These are phyloP conservation scores for Rhodotorula sp. DNA, from an alignment of 1,284 basidiomycete species.

Conservation along the genomic window DNA sequence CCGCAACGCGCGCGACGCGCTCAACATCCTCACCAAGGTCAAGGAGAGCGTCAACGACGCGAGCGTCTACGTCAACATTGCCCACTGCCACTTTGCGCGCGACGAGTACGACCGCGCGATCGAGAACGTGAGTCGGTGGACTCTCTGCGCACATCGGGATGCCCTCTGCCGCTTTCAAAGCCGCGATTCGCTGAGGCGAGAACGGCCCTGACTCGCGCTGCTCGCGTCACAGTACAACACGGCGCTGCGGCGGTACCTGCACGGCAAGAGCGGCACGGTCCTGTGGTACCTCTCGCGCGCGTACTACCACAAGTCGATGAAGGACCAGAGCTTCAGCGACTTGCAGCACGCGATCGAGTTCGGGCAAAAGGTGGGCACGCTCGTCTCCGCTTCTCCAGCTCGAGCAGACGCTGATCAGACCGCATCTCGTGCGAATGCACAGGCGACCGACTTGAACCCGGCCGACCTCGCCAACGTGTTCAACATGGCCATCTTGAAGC, in stretches of 20 bases:
- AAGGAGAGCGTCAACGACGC: slow-evolving; percentile 74
- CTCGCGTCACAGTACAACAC: slow-evolving; percentile 71
- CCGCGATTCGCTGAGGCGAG: no score
- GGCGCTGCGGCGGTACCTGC: slow-evolving; percentile 73
- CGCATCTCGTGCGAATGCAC: background rate
- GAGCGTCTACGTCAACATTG: slow-evolving; percentile 90
- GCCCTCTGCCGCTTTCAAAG: no score
- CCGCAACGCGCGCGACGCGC: slow-evolving; percentile 75
- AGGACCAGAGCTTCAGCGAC: slow-evolving; percentile 74
- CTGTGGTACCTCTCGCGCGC: slow-evolving; percentile 76
- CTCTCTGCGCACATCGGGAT: no score
- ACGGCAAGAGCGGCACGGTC: slow-evolving; percentile 66
- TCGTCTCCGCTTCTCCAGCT: background rate
- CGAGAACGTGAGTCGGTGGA: slow-evolving; percentile 66
- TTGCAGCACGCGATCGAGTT: slow-evolving; percentile 78
- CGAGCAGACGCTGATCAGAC: background rate
- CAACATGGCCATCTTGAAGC: slow-evolving; percentile 95
- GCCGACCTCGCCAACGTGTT: slow-evolving; percentile 84
- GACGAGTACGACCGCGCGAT: slow-evolving; percentile 93
- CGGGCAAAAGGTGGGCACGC: slow-evolving; percentile 65
- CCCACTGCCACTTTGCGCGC: slow-evolving; percentile 84
- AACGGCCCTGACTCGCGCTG: background rate
- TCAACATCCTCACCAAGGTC: slow-evolving; percentile 83
- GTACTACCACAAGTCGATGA: slow-evolving; percentile 87
- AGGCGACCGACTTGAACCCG: slow-evolving; percentile 80